Percentiles rank a stretch among this genome's conserved stretches.
Evolutionary conservation across 441 rosid species (phyloP).

Genomic region (Jatropha podagrica): DNA sequence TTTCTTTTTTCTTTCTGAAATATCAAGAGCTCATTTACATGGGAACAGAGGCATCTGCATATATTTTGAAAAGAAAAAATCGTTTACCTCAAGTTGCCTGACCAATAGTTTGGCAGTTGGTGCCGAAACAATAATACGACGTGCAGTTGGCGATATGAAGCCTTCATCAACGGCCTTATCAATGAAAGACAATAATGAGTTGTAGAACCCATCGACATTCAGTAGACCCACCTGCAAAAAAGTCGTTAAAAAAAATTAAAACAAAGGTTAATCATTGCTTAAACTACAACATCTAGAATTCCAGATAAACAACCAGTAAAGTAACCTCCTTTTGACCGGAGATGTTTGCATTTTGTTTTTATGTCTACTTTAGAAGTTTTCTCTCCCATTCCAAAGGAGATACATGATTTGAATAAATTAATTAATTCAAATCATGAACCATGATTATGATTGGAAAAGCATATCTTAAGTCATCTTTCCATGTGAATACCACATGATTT

Average conservation of each 20-base stretch:
- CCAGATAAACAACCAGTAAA: background rate
- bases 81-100: slow-evolving; percentile 70
- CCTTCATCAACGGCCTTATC: slow-evolving; percentile 98
- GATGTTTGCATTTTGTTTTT: background rate
- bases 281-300: background rate
- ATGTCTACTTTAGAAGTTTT: background rate
- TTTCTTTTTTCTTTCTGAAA: no score
- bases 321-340: slow-evolving; percentile 21
- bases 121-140: slow-evolving; percentile 84
- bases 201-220: slow-evolving; percentile 94
- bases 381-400: slow-evolving; percentile 34
- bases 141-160: slow-evolving; percentile 74
- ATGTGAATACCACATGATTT: slow-evolving; percentile 51
- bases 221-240: slow-evolving; percentile 80
- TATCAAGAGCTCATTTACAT: background rate
- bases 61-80: no score
- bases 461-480: slow-evolving; percentile 39
- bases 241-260: background rate
- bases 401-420: slow-evolving; percentile 19
- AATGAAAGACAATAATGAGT: slow-evolving; percentile 74
- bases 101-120: slow-evolving; percentile 80
- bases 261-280: slow-evolving; percentile 20
- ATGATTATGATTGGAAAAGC: slow-evolving; percentile 26
- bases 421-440: slow-evolving; percentile 17
- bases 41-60: background rate